Conservation (phyloP, 129 eudicot species). For the Erigeron canadensis region DNA sequence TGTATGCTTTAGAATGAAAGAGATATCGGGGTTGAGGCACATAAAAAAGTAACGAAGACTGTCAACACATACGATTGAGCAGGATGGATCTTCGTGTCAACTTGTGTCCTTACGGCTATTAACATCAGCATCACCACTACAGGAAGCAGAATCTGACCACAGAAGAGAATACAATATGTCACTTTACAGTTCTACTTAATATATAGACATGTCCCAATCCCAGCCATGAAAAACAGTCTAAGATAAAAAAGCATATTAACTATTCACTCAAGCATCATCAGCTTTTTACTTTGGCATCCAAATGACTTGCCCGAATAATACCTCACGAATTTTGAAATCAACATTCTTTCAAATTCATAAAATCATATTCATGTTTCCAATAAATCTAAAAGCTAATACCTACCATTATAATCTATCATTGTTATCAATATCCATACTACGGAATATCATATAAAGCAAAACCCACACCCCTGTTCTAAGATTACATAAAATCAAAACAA, state of each 20-base stretch:
- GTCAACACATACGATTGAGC: conserved; percentile 70
- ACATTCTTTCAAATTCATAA: neutral
- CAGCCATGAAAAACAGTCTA: neutral
- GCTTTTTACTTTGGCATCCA: neutral
- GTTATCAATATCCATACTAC: neutral
- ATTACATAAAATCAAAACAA: no score
- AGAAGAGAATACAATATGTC: neutral
- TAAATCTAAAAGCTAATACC: neutral
- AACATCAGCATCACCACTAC: conserved; percentile 88
- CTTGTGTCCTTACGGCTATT: conserved; percentile 85
- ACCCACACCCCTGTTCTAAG: no score
- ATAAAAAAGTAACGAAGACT: conserved; percentile 1
- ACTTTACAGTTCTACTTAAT: neutral
- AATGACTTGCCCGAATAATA: neutral
- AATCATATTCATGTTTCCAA: neutral
- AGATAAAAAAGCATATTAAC: conserved; percentile 5
- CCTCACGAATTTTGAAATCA: neutral
- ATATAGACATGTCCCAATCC: neutral
- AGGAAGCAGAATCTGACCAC: conserved; percentile 81
- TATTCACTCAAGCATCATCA: conserved; percentile 11
- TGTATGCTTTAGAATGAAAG: neutral
- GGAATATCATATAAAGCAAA: no score
- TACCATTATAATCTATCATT: neutral
- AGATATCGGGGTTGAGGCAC: conserved; percentile 3
- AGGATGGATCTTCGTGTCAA: conserved; percentile 77